Evolutionary conservation across 2,329 filamentous ascomycete genomes (phyloP).

Genomic region (Penicillium sp.): DNA sequence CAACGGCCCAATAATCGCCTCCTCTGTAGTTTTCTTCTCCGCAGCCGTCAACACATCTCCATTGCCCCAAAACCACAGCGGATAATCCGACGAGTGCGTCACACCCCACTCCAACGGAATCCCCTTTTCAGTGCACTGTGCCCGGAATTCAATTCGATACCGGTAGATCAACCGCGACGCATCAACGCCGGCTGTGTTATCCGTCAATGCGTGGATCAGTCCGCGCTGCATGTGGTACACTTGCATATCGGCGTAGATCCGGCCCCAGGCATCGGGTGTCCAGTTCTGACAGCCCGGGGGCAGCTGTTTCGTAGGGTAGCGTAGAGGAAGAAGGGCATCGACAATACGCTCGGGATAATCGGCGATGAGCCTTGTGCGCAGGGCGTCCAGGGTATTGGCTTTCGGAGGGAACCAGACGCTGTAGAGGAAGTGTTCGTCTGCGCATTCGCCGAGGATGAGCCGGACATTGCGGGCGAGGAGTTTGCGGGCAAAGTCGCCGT

Average conservation of each 20-base stretch:
- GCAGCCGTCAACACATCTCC: conserved; percentile 44
- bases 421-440: conserved; percentile 59
- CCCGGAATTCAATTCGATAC: conserved; percentile 60
- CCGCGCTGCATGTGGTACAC: conserved; percentile 59
- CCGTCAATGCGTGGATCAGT: conserved; percentile 50
- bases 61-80: conserved; percentile 62
- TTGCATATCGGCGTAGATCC: conserved; percentile 61
- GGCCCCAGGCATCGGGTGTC: conserved; percentile 55
- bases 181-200: conserved; percentile 45
- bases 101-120: conserved; percentile 56
- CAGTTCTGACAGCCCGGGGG: conserved; percentile 50
- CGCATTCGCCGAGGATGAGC: conserved; percentile 59
- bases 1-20: conserved; percentile 37
- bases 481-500: conserved; percentile 51
- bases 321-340: conserved; percentile 49
- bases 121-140: conserved; percentile 49
- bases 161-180: conserved; percentile 49
- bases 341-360: conserved; percentile 56
- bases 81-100: conserved; percentile 58
- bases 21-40: conserved; percentile 50
- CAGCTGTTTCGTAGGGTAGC: conserved; percentile 48
- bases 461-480: conserved; percentile 52
- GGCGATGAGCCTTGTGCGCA: conserved; percentile 53
- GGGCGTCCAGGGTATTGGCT: conserved; percentile 44
- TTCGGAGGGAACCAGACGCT: conserved; percentile 54